phyloP scores from a whole-genome alignment of 2,329 filamentous ascomycete genomes.

The Clarireedia monteithiana region DNA sequence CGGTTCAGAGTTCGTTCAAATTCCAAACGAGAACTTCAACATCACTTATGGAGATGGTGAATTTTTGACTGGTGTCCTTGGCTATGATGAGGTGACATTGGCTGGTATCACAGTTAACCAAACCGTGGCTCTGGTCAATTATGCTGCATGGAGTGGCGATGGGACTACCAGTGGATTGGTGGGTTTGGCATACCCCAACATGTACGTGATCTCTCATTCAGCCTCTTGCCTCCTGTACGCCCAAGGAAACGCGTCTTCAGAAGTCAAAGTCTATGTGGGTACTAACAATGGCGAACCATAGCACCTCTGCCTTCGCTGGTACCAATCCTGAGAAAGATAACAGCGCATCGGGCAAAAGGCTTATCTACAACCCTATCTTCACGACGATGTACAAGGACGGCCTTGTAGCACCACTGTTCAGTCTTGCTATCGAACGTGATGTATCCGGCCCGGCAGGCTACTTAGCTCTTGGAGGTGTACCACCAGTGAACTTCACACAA shows the following conservation, averaged over 20 bases:
- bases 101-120: constrained; percentile 39
- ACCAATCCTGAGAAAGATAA: too few relatives aligned
- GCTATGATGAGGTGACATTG: constrained; percentile 35
- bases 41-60: constrained; percentile 38
- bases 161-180: constrained; percentile 39
- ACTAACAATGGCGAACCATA: background rate
- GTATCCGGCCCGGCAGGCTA: constrained; percentile 32
- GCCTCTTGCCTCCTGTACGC: background rate
- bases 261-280: too few relatives aligned
- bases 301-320: constrained; percentile 23
- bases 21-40: constrained; percentile 35
- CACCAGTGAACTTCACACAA: constrained; percentile 31
- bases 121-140: constrained; percentile 38
- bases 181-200: constrained; percentile 40
- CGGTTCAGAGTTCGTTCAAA: constrained; percentile 29
- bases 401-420: constrained; percentile 38
- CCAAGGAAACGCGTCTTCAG: background rate
- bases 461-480: constrained; percentile 41
- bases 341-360: constrained; percentile 9
- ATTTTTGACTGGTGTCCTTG: constrained; percentile 33
- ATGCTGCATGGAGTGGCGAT: constrained; percentile 37
- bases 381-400: constrained; percentile 38
- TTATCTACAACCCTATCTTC: constrained; percentile 41
- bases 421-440: constrained; percentile 37
- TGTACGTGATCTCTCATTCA: constrained; percentile 19